Base-by-base conservation (phyloP, 495 filamentous ascomycete species). In the Chaetomidium leptoderma region DNA sequence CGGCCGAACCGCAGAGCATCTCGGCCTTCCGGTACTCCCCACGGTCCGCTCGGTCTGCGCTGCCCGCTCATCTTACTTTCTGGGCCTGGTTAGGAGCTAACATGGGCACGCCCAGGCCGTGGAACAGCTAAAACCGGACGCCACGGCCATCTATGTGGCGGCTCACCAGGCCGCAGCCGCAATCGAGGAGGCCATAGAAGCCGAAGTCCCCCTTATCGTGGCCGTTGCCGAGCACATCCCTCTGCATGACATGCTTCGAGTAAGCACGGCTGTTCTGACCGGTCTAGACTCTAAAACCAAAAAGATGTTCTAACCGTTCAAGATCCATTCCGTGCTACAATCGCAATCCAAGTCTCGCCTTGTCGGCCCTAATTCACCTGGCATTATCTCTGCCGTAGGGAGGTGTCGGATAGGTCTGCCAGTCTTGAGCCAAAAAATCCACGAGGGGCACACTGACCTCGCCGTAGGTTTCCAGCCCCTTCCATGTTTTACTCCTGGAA, bases 221-320 rank as follows among this genome's bases (percentile, higher is more conserved):
- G 88, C 90, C 10, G 91, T 96, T 40, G 91, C 91, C 2, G 91
- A 96, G 68, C 91, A 96, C 69, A 90, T 96, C 51, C 90, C 91
- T 6, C 69, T 95, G 35, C 89, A 95, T 72, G 89, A 95, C 65
- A 86, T 95, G 54, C 76, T 93, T 51, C 77, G 87, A 61, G 90
- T 90, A 76, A 60, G 81, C 63, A 29, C 13, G 8, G 16, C 27
- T 23, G 13, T 11, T 19, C 30, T 62, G 0, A 3, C 33, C 14
- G 9, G n/a, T 7, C 3, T 52, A 32, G 48, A 17, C n/a, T 30
- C 11, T 17, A 29, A 33, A 11, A 58, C 33, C 5, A n/a, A n/a
- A n/a, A n/a, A n/a, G n/a, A n/a, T 47, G 17, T 58, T 46, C 50
- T 67, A n/a, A 65, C 47, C 35, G 39, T 6, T 55, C 24, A 42